Conservation (phyloP, 2,329 filamentous ascomycete species). For the Ambrosiella beaveri region DNA sequence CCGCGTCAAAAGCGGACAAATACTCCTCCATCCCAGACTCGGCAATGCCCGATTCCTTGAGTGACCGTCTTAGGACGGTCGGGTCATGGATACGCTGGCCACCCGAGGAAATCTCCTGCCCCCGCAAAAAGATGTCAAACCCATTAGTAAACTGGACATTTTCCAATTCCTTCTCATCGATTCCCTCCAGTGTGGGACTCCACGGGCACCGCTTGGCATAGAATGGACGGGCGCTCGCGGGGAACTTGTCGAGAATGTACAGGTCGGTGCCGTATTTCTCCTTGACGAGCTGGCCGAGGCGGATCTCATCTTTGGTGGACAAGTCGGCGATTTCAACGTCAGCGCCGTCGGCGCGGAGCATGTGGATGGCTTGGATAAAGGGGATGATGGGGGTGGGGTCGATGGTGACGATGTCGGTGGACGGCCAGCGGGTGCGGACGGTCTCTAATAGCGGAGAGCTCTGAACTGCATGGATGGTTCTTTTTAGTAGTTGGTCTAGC, state of each 20-base stretch:
- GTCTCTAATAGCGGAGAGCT: conserved; percentile 52
- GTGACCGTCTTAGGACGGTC: conserved; percentile 54
- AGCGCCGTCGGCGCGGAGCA: conserved; percentile 69
- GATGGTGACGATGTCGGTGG: conserved; percentile 71
- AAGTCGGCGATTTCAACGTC: conserved; percentile 59
- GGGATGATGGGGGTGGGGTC: conserved; percentile 69
- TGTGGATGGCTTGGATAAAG: conserved; percentile 61
- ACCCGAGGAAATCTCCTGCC: conserved; percentile 82
- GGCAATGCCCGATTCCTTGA: conserved; percentile 57
- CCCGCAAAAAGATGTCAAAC: conserved; percentile 86
- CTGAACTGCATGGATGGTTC: conserved; percentile 35
- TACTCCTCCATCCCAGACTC: conserved; percentile 82
- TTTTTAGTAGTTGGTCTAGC: conserved; percentile 67
- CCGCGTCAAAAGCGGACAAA: conserved; percentile 72
- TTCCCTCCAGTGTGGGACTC: background rate
- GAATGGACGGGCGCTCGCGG: conserved; percentile 66
- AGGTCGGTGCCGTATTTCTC: conserved; percentile 80
- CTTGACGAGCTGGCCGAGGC: conserved; percentile 67
- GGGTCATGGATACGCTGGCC: conserved; percentile 85
- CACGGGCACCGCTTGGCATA: conserved; percentile 66
- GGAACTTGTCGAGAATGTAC: conserved; percentile 90
- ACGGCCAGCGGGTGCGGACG: conserved; percentile 70
- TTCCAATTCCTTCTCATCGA: conserved; percentile 35
- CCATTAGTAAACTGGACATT: conserved; percentile 49
- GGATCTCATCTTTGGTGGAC: conserved; percentile 70